A percentile compares a stretch with the other conserved stretches of the same genome.
phyloP scores from a whole-genome alignment of 176 grass and related monocot genomes.

The Carex cristatella region DNA sequence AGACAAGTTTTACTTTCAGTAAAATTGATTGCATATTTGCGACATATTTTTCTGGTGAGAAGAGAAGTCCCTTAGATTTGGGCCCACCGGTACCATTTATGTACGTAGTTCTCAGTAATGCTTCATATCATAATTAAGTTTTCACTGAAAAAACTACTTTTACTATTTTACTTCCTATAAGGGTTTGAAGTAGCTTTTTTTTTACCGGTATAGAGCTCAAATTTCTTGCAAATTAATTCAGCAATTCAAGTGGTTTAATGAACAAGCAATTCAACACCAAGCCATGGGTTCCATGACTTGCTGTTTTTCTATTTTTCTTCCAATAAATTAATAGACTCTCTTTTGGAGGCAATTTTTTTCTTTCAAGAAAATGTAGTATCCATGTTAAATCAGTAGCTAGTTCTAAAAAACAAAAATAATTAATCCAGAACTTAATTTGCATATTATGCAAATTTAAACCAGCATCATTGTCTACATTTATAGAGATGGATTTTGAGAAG shows the following conservation, averaged over 20 bases:
- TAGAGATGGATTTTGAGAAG: neutral
- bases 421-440: neutral
- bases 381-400: neutral
- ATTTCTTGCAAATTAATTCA: neutral
- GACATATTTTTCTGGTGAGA: neutral
- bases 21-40: neutral
- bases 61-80: neutral
- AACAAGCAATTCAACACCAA: neutral
- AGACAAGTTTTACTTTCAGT: neutral
- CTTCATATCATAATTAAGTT: neutral
- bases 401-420: neutral
- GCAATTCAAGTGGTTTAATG: neutral
- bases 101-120: neutral
- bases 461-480: neutral
- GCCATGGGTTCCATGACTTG: neutral
- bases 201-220: neutral
- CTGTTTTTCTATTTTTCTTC: neutral
- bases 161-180: neutral
- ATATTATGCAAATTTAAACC: neutral
- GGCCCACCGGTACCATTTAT: slow-evolving; percentile 2
- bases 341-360: neutral
- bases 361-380: neutral
- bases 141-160: neutral
- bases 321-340: neutral
- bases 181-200: neutral